Conservation (phyloP, 306 rosid genomes). For the Cicer pinnatifidum region DNA sequence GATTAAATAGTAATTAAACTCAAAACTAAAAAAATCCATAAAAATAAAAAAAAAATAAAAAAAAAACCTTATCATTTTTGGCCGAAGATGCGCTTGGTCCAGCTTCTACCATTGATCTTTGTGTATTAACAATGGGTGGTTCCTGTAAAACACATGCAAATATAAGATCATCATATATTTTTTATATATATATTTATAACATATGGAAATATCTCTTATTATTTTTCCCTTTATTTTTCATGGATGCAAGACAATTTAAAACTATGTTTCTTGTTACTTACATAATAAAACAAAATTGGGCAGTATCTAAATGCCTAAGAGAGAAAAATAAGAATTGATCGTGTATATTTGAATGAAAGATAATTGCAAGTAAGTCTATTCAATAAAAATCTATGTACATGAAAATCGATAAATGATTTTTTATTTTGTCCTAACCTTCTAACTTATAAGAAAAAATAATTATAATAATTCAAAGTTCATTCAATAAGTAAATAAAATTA, state of each 20-base stretch:
- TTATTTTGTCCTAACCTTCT: too few species aligned
- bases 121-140: conserved; percentile 33
- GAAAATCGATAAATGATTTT: too few species aligned
- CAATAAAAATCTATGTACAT: too few species aligned
- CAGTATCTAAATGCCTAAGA: background rate
- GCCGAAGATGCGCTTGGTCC: conserved; percentile 48
- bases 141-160: conserved; percentile 47
- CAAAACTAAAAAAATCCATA: too few species aligned
- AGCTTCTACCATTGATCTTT: conserved; percentile 52
- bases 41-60: background rate
- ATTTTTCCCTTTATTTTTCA: background rate
- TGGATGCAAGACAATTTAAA: background rate
- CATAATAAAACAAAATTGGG: background rate
- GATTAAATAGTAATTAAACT: background rate
- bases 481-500: too few species aligned
- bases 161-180: conserved; percentile 1
- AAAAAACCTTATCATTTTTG: conserved; percentile 59
- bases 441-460: too few species aligned
- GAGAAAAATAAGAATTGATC: background rate
- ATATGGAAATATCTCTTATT: background rate
- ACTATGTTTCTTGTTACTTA: background rate
- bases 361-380: too few species aligned
- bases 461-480: too few species aligned
- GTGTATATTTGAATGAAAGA: too few species aligned
- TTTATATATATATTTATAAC: background rate